A percentile compares a stretch with the other conserved stretches of the same genome.
These are phyloP conservation scores for Dendrobium catenatum DNA, from an alignment of 106 monocot species.

Conservation along the genomic window DNA sequence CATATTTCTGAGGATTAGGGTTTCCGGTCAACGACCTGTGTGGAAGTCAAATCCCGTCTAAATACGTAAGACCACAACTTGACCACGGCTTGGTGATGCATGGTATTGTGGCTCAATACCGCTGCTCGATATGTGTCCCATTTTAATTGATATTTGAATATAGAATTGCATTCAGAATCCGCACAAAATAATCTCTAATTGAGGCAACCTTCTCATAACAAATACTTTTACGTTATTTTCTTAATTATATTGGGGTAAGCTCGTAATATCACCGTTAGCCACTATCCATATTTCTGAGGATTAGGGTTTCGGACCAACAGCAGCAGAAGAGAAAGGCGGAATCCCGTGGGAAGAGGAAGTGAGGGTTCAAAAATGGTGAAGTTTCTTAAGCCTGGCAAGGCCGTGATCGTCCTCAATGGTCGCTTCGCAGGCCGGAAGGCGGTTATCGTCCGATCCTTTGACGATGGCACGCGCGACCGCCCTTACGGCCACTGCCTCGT, in stretches of 20 bases:
- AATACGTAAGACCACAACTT: too few species aligned
- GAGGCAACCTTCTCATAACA: too few species aligned
- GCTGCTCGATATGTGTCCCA: too few species aligned
- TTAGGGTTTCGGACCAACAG: not conserved
- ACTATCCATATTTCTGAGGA: not conserved
- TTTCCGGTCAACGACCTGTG: not conserved
- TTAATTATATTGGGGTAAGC: not conserved
- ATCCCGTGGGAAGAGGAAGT: not conserved
- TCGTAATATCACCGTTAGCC: not conserved
- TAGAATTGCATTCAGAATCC: too few species aligned
- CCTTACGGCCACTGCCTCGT: slow-evolving; percentile 63
- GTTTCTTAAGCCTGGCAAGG: slow-evolving; percentile 62
- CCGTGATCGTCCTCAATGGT: slow-evolving; percentile 55
- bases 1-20: not conserved
- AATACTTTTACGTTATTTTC: too few species aligned
- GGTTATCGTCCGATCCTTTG: slow-evolving; percentile 50
- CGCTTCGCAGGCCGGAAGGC: slow-evolving; percentile 60
- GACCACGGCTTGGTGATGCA: too few species aligned
- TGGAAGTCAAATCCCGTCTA: too few species aligned
- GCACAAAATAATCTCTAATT: too few species aligned
- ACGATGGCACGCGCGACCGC: slow-evolving; percentile 56
- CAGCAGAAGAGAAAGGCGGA: not conserved
- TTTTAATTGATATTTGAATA: too few species aligned
- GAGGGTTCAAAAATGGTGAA: slow-evolving; percentile 38
- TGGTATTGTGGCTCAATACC: too few species aligned